These are phyloP conservation scores for Vaccinium vitisidaea DNA, from an alignment of 148 eudicot species.

Conservation along the genomic window DNA sequence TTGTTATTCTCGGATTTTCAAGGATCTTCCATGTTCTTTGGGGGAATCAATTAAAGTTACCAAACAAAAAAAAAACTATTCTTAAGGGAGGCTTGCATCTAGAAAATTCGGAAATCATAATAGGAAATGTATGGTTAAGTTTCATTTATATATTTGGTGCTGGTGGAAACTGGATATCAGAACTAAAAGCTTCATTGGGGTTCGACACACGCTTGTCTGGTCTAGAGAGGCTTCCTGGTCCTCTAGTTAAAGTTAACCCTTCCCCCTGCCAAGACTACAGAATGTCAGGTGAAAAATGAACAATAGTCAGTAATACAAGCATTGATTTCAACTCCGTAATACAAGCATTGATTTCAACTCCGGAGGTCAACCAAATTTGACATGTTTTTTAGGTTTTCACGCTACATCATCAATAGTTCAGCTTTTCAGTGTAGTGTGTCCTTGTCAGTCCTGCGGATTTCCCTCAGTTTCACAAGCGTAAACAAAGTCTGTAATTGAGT, in stretches of 20 bases:
- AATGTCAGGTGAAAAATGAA: not conserved
- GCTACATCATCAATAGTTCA: not conserved
- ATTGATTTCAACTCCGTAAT: not conserved
- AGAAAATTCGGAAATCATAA: not conserved
- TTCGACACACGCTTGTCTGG: not conserved
- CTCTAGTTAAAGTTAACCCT: not conserved
- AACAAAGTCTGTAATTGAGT: not conserved
- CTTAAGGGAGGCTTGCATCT: not conserved
- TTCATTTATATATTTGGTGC: not conserved
- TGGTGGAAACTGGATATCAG: not conserved
- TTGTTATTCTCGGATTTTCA: not conserved
- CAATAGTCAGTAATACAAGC: not conserved
- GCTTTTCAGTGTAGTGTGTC: not conserved
- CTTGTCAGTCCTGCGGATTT: too few species aligned
- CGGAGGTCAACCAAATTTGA: not conserved
- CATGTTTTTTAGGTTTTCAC: not conserved
- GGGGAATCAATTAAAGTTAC: not conserved
- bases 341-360: not conserved
- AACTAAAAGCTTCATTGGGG: not conserved
- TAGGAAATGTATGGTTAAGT: not conserved
- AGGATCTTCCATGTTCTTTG: not conserved
- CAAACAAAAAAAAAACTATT: not conserved
- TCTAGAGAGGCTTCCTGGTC: not conserved
- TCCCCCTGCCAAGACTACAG: not conserved
- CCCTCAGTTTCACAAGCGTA: not conserved